These are phyloP conservation scores for Microsporum audouinii DNA, from an alignment of 2,329 filamentous ascomycete genomes.

Conservation along the genomic window DNA sequence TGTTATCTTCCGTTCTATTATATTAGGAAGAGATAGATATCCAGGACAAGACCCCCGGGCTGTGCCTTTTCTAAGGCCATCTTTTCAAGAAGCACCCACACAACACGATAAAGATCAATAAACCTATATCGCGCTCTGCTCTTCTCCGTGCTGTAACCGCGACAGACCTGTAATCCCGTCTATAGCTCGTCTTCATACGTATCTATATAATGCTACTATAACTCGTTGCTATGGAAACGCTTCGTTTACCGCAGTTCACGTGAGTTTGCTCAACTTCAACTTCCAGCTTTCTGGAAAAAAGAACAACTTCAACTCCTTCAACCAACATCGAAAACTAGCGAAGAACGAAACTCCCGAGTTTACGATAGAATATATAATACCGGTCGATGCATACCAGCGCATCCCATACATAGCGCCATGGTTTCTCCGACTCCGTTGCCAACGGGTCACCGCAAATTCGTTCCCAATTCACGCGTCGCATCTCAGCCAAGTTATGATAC, in stretches of 20 bases:
- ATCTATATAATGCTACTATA: neutral
- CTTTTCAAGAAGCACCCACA: no score
- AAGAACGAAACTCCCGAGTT: neutral
- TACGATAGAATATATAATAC: neutral
- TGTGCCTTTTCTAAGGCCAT: no score
- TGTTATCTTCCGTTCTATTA: neutral
- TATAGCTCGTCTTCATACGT: no score
- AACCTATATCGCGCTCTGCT: no score
- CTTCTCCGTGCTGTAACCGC: no score
- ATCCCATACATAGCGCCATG: neutral
- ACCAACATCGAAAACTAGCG: neutral
- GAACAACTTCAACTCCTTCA: neutral
- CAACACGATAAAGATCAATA: no score
- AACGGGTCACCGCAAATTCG: neutral
- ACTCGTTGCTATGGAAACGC: neutral
- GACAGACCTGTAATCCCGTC: no score
- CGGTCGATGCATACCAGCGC: neutral
- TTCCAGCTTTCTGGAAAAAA: neutral
- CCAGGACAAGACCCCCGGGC: no score
- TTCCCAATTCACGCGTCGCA: conserved; percentile 1
- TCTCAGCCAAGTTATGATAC: neutral
- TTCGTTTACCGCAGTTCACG: neutral
- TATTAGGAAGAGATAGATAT: neutral
- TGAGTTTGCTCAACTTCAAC: neutral
- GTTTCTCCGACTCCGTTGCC: neutral